Evolutionary conservation across 2,329 filamentous ascomycete genomes (phyloP).

Genomic region (Cordyceps cateniannulata): DNA sequence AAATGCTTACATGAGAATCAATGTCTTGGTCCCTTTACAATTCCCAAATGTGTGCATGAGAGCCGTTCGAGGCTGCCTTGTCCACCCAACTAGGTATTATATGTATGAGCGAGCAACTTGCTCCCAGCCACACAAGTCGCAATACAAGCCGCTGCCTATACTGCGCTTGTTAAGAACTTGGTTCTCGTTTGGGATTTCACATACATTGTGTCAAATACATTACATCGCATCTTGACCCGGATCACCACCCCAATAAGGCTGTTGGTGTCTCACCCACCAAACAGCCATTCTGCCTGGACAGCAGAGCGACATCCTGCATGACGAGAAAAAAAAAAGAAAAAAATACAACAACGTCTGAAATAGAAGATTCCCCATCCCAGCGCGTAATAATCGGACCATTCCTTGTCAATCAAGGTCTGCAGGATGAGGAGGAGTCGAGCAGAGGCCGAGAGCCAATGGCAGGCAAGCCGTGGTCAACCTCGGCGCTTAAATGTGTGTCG

Average conservation of each 20-base stretch:
- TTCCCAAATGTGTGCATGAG: too few relatives aligned
- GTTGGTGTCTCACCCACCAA: too few relatives aligned
- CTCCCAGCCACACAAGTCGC: too few relatives aligned
- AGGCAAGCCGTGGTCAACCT: not conserved
- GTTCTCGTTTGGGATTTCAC: too few relatives aligned
- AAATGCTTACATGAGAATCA: too few relatives aligned
- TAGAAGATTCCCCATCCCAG: too few relatives aligned
- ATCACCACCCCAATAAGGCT: not conserved
- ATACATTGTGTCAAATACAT: not conserved
- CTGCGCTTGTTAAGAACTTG: too few relatives aligned
- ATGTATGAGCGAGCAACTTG: too few relatives aligned
- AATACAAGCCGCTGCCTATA: too few relatives aligned
- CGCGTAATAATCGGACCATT: not conserved
- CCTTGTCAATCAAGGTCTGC: not conserved
- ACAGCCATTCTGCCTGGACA: not conserved
- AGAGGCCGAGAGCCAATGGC: not conserved
- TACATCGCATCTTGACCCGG: not conserved
- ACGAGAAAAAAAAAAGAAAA: not conserved
- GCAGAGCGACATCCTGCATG: not conserved
- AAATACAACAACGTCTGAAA: not conserved
- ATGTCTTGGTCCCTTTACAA: too few relatives aligned
- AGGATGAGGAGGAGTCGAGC: not conserved
- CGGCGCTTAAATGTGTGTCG: not conserved
- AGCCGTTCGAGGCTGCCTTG: too few relatives aligned
- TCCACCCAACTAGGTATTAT: too few relatives aligned